Evolutionary conservation across 2,329 filamentous ascomycete species (phyloP), one percentile per base, ranked within the genome.

Genomic region (Lachnellula cervina): DNA sequence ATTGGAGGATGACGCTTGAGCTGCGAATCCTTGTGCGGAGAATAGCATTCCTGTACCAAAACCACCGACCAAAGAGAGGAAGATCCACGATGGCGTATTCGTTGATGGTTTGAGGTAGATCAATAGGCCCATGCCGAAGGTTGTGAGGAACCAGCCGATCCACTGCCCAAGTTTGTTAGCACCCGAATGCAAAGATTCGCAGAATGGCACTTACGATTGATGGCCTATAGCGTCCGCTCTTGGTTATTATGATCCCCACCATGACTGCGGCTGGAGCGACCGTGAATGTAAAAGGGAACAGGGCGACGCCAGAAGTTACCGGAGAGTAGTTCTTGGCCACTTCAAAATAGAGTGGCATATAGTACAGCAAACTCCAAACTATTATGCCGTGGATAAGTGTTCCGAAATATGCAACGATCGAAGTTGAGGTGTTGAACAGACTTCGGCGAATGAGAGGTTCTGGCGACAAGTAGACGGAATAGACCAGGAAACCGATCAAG

Each of bases 11-110:
- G 82, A 76, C 14, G 84, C 83, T 67, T 89, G 85, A 14, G 86
- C 78, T 1, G 81, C 77, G 42, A 86, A 80, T 0, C 75, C 77
- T 70, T 86, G 79, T 7, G 78, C 74, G 0, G 85, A 80, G 69
- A 87, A 86, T 2, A 88, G 72, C 44, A 87, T 76, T 2, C 85
- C 86, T 2, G 80, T 75, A 8, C 84, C 85, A 2, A 84, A 45
- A 0, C 84, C 85, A 8, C 78, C 70, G n/a, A 83, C 73, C 4
- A 87, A 66, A 60, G 80, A 82, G 43, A 87, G 70, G 63, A 83
- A 80, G 54, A 88, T 73, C 79, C 83, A 86, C n/a, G 72, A 70
- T 0, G 73, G 69, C 1, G 78, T 75, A 2, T 73, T 74, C 2
- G 82, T 85, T 13, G 77, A 55, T 9, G 28, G 28, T 28, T 28